These are phyloP conservation scores for Podila horticola DNA, from an alignment of 192 early-diverging fungal species.

Conservation along the genomic window DNA sequence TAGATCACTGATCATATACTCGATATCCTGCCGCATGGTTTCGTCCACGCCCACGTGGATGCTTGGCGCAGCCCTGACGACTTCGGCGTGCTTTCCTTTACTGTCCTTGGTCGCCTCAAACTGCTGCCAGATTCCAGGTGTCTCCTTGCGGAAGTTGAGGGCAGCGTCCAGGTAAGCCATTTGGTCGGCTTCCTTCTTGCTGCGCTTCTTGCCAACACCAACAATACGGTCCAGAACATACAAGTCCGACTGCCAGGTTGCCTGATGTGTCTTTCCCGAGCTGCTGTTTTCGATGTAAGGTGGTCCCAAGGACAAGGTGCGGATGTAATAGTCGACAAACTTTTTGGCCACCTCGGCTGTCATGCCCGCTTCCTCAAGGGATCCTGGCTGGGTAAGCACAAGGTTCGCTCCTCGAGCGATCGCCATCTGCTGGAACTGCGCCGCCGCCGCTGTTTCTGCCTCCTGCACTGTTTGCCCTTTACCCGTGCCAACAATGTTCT, in stretches of 20 bases:
- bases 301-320: constrained; percentile 37
- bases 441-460: constrained; percentile 47
- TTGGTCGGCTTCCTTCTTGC: constrained; percentile 53
- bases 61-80: constrained; percentile 37
- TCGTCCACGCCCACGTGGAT: constrained; percentile 53
- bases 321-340: constrained; percentile 55
- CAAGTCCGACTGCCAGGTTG: constrained; percentile 50
- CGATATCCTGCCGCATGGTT: constrained; percentile 27
- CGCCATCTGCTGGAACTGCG: constrained; percentile 54
- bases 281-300: constrained; percentile 47
- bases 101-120: constrained; percentile 48
- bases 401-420: constrained; percentile 37
- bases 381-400: constrained; percentile 31
- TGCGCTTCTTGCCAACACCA: constrained; percentile 46
- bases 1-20: constrained; percentile 28
- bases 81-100: constrained; percentile 42
- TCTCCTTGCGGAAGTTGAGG: constrained; percentile 52
- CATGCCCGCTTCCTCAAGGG: constrained; percentile 35
- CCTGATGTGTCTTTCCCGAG: constrained; percentile 45
- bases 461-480: constrained; percentile 38
- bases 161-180: constrained; percentile 51
- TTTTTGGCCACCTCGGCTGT: constrained; percentile 46
- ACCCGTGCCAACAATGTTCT: constrained; percentile 51
- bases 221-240: constrained; percentile 41
- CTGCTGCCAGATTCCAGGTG: constrained; percentile 43